Conservation (phyloP, 2,329 filamentous ascomycete genomes). For the Emmonsiellopsis sp. region DNA sequence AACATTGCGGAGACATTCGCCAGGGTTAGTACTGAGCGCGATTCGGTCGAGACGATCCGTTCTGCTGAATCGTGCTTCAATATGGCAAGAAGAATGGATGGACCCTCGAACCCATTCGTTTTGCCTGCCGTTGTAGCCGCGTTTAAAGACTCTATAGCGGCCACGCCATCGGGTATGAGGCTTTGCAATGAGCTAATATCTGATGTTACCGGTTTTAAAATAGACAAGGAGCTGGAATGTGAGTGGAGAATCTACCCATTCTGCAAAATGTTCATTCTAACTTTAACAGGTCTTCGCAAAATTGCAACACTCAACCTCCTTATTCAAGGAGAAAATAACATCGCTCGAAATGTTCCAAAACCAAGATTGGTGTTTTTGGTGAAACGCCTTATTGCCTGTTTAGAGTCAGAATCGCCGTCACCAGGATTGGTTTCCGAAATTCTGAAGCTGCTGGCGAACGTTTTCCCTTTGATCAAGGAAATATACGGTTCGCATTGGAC, state of each 20-base stretch:
- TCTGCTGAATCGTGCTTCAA: constrained; percentile 23
- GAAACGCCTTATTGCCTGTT: constrained; percentile 65
- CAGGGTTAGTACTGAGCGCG: constrained; percentile 27
- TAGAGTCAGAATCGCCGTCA: constrained; percentile 49
- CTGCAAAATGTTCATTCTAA: constrained; percentile 7
- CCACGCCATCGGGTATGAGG: constrained; percentile 38
- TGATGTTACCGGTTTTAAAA: constrained; percentile 46
- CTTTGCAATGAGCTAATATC: constrained; percentile 53
- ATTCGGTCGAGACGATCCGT: constrained; percentile 16
- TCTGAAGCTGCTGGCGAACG: constrained; percentile 36
- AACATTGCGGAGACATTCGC: constrained; percentile 32
- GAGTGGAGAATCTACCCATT: constrained; percentile 6
- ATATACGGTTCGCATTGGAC: constrained; percentile 88
- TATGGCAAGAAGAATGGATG: constrained; percentile 25
- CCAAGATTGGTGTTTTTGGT: constrained; percentile 74
- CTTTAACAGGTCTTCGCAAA: constrained; percentile 34
- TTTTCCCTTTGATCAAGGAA: constrained; percentile 66
- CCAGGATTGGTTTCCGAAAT: constrained; percentile 28
- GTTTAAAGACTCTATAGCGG: constrained; percentile 39
- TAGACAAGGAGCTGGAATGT: constrained; percentile 36
- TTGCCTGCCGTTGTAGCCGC: constrained; percentile 40
- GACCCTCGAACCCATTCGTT: constrained; percentile 35
- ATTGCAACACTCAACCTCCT: constrained; percentile 48
- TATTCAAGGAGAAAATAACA: constrained; percentile 38
- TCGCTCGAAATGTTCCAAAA: constrained; percentile 35